Evolutionary conservation across 768 basidiomycete species (phyloP), one percentile per base, ranked within the genome.

Genomic region (Pulveroboletus sp.): DNA sequence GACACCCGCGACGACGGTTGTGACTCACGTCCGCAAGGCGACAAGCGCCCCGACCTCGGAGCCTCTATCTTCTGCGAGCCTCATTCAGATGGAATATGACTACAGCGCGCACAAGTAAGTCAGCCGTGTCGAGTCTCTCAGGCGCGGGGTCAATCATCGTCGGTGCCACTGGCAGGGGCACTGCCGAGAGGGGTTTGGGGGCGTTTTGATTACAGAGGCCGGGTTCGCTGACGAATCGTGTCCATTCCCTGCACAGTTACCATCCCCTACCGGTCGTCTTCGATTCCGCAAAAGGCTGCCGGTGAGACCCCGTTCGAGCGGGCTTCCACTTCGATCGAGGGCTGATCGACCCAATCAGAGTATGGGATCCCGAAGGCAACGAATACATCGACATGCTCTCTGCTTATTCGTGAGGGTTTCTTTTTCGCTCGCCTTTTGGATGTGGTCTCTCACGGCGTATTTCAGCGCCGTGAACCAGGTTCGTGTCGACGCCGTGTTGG

Each of bases 371-470:
- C 4, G 93, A 95, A 76, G 94, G 93, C 55, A 85, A 81, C 44
- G 88, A 93, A 64, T 99, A 96, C 71, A 93, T 97, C 54, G 96
- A 99, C 63, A 96, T 97, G 90, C 77, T 99, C 17, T 90, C 91
- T 38, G 96, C 96, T 24, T 98, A 98, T 73, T 94, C 91, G 90
- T 94, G 66, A 44, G 26, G 73, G 86, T 74, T 16, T 50, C 49
- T 38, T 40, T 27, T 59, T 16, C 11, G n/a, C 12, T 23, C 29
- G 3, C 39, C 30, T 13, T 53, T 41, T 38, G 44, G 36, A 6
- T 29, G 6, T 9, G 34, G 53, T 57, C 44, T 53, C 45, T 31
- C 19, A 30, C 27, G 5, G 34, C 20, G 49, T 13, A 5, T 43
- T 35, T 43, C 59, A 92, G 89, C 26, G 89, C 90, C 36, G 89